Evolutionary conservation across 2,329 filamentous ascomycete genomes (phyloP).

Genomic region (Escovopsis sp.): DNA sequence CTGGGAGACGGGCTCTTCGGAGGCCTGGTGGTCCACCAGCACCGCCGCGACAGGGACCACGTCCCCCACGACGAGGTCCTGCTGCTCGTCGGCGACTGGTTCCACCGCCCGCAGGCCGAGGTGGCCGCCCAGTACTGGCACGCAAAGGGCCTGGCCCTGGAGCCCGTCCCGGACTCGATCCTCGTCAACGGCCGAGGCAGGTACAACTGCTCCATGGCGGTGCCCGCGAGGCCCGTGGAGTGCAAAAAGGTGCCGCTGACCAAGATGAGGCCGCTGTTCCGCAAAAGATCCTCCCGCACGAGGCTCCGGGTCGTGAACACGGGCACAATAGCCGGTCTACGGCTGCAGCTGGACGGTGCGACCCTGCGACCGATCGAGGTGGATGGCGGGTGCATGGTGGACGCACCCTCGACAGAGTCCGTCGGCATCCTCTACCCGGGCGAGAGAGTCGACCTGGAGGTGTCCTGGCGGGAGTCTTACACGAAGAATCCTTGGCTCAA

Average conservation of each 20-base stretch:
- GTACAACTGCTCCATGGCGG: constrained; percentile 17
- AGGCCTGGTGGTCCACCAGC: constrained; percentile 42
- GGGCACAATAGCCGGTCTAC: constrained; percentile 11
- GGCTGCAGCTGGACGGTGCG: constrained; percentile 9
- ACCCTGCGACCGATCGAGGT: constrained; percentile 10
- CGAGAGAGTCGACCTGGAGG: constrained; percentile 10
- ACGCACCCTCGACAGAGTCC: constrained; percentile 4
- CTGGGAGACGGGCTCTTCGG: constrained; percentile 42
- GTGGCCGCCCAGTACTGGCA: constrained; percentile 16
- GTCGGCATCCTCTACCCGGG: constrained; percentile 14
- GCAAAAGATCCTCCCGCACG: constrained; percentile 1
- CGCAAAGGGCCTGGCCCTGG: constrained; percentile 26
- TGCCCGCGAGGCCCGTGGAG: constrained; percentile 11
- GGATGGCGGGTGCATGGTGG: constrained; percentile 10
- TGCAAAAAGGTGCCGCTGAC: constrained; percentile 6
- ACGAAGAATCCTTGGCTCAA: constrained; percentile 7
- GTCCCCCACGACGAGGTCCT: constrained; percentile 33
- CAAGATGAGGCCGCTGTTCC: constrained; percentile 7
- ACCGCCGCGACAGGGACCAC: constrained; percentile 10
- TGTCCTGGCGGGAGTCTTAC: constrained; percentile 7
- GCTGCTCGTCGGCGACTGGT: constrained; percentile 32
- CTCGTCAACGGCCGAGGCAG: constrained; percentile 21
- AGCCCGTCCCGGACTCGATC: constrained; percentile 18
- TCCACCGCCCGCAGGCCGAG: constrained; percentile 24
- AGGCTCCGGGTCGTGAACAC: constrained; percentile 12